A percentile compares a stretch with the other conserved stretches of the same genome.
phyloP scores from a whole-genome alignment of 2,329 filamentous ascomycete genomes.

The Chalara sp. region DNA sequence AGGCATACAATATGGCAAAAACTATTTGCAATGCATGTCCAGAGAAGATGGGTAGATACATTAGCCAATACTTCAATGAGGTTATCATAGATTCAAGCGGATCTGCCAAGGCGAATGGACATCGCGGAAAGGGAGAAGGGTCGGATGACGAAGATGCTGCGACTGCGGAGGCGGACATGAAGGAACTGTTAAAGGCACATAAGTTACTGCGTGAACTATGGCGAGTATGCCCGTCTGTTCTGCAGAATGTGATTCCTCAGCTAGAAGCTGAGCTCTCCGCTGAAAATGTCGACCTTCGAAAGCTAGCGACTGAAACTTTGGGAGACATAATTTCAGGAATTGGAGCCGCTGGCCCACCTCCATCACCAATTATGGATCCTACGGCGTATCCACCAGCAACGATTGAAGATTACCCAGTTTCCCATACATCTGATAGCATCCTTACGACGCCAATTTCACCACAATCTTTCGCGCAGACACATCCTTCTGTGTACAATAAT shows the following conservation, averaged over 20 bases:
- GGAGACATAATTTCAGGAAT: slow-evolving; percentile 94
- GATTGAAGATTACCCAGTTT: slow-evolving; percentile 52
- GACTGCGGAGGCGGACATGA: slow-evolving; percentile 71
- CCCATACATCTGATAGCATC: slow-evolving; percentile 40
- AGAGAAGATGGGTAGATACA: slow-evolving; percentile 90
- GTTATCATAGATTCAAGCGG: slow-evolving; percentile 73
- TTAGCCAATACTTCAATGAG: slow-evolving; percentile 95
- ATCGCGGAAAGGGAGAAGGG: slow-evolving; percentile 40
- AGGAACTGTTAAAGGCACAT: slow-evolving; percentile 85
- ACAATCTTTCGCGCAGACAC: slow-evolving; percentile 81
- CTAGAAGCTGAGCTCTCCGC: slow-evolving; percentile 87
- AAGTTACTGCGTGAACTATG: slow-evolving; percentile 84
- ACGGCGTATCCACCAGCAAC: slow-evolving; percentile 76
- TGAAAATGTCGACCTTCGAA: slow-evolving; percentile 79
- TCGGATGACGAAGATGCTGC: slow-evolving; percentile 55
- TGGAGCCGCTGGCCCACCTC: slow-evolving; percentile 80
- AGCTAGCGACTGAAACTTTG: slow-evolving; percentile 86
- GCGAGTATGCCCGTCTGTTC: slow-evolving; percentile 80
- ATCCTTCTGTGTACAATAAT: slow-evolving; percentile 70
- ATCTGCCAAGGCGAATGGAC: slow-evolving; percentile 42
- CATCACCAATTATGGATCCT: slow-evolving; percentile 66
- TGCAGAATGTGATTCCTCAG: slow-evolving; percentile 90
- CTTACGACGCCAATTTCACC: slow-evolving; percentile 80
- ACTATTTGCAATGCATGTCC: slow-evolving; percentile 82
- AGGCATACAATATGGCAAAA: slow-evolving; percentile 95